Conservation (phyloP, 768 basidiomycete genomes). For the Lyophyllum semitale region DNA sequence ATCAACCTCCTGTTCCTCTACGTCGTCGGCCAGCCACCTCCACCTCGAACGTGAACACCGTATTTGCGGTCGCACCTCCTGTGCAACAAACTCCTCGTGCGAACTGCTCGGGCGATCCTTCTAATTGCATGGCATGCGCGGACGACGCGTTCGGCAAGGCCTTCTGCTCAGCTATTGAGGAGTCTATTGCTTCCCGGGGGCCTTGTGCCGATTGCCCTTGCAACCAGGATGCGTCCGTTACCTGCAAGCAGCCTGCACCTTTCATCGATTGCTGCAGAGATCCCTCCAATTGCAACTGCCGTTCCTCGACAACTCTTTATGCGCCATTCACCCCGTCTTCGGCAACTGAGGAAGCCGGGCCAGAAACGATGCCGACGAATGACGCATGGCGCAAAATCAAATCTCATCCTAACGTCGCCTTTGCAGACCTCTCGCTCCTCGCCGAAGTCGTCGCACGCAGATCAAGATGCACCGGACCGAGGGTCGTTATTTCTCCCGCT, state of each 20-base stretch:
- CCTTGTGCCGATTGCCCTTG: constrained; percentile 62
- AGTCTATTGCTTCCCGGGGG: constrained; percentile 52
- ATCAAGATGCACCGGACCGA: constrained; percentile 75
- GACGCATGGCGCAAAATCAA: constrained; percentile 86
- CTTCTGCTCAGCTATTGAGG: constrained; percentile 77
- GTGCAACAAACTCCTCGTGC: constrained; percentile 26
- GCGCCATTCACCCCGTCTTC: constrained; percentile 1
- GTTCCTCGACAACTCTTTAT: constrained; percentile 12
- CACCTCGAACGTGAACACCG: constrained; percentile 39
- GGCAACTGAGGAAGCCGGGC: constrained; percentile 10
- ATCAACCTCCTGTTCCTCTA: constrained; percentile 82
- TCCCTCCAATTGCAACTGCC: constrained; percentile 23
- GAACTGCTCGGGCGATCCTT: constrained; percentile 83
- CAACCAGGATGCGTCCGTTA: constrained; percentile 10
- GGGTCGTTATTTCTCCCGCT: constrained; percentile 57
- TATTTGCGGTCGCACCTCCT: constrained; percentile 53
- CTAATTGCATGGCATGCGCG: constrained; percentile 83
- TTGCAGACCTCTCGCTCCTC: constrained; percentile 79
- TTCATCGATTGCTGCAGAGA: constrained; percentile 21
- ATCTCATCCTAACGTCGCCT: constrained; percentile 85
- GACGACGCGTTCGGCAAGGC: constrained; percentile 87
- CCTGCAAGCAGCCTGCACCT: neutral
- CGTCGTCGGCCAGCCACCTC: constrained; percentile 51
- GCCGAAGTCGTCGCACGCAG: constrained; percentile 89
- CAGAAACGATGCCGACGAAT: constrained; percentile 73